Conservation (phyloP, 257 asterid species). For the Datura wrightii region DNA sequence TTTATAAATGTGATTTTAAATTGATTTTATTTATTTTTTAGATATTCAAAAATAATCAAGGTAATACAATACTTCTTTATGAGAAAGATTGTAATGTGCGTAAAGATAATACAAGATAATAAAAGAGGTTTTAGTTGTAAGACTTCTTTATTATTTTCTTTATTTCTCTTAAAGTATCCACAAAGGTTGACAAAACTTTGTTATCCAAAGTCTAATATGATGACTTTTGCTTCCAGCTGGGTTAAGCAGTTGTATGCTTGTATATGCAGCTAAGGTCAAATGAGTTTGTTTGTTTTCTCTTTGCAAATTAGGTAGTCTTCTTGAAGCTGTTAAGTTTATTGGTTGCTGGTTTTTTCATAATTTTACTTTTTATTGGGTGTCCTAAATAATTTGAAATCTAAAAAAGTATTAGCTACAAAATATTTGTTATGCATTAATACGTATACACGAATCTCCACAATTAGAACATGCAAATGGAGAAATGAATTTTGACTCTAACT, state of each 20-base stretch:
- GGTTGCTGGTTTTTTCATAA: not conserved
- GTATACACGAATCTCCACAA: not conserved
- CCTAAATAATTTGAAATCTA: not conserved
- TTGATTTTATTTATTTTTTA: slow-evolving; percentile 40
- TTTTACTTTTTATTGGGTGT: not conserved
- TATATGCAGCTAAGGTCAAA: slow-evolving; percentile 94
- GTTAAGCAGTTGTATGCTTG: slow-evolving; percentile 71
- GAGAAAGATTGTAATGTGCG: slow-evolving; percentile 98
- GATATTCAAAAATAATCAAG: slow-evolving; percentile 90
- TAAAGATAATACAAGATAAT: slow-evolving; percentile 98
- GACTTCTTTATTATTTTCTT: slow-evolving; percentile 29
- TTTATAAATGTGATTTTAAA: too few relatives aligned
- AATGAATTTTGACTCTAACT: too few relatives aligned
- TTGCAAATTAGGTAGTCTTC: not conserved
- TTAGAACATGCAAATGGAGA: not conserved
- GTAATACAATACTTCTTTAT: slow-evolving; percentile 78
- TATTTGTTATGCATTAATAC: not conserved
- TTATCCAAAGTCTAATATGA: slow-evolving; percentile 75
- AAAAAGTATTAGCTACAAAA: not conserved
- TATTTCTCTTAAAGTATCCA: slow-evolving; percentile 27
- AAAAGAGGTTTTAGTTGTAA: slow-evolving; percentile 99
- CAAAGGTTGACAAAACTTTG: slow-evolving; percentile 34
- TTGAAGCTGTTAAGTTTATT: not conserved
- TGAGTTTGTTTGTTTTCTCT: not conserved
- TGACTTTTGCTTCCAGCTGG: slow-evolving; percentile 79